phyloP scores from a whole-genome alignment of 495 filamentous ascomycete genomes.

The Penicillium samsonianum region DNA sequence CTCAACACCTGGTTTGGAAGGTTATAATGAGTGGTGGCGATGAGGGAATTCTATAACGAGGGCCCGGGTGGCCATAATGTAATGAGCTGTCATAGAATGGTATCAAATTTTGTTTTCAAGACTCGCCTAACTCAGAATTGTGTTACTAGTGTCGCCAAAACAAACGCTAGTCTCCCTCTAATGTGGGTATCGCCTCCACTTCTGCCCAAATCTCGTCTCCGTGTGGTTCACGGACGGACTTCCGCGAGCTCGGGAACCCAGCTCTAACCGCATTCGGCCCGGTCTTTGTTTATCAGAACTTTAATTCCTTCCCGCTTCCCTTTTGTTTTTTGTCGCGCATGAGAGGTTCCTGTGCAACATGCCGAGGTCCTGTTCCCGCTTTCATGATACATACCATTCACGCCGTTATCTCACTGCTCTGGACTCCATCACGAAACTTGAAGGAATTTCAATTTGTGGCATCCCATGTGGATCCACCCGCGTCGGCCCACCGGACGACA shows the following conservation, averaged over 20 bases:
- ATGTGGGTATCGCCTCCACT: background rate
- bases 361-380: background rate
- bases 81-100: conserved; percentile 1
- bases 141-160: background rate
- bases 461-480: conserved; percentile 5
- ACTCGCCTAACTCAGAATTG: background rate
- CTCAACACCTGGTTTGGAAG: background rate
- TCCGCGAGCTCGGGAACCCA: background rate
- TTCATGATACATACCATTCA: background rate
- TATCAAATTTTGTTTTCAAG: background rate
- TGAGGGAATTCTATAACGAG: background rate
- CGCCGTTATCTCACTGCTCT: background rate
- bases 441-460: background rate
- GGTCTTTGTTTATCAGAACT: background rate
- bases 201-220: background rate
- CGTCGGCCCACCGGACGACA: background rate
- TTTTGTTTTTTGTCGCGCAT: background rate
- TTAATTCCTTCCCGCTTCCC: background rate
- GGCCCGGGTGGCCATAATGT: conserved; percentile 1
- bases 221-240: background rate
- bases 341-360: background rate
- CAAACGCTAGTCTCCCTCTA: background rate
- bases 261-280: background rate
- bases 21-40: background rate
- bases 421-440: background rate